Conservation (phyloP, 495 filamentous ascomycete genomes). For the Daldinia vernicosa region DNA sequence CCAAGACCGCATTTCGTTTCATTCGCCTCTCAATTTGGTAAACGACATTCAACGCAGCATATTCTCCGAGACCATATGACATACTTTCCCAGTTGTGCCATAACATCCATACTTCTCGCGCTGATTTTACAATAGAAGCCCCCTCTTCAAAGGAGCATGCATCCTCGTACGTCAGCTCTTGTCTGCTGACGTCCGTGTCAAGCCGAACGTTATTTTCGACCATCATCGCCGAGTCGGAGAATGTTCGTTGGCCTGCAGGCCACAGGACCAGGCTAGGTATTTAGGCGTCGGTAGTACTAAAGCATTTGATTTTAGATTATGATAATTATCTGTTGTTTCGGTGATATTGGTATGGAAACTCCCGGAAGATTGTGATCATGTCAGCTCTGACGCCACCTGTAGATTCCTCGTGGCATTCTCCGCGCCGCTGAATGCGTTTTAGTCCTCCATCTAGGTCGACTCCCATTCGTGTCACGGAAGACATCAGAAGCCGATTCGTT, state of each 20-base stretch:
- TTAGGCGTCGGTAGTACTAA: conserved; percentile 42
- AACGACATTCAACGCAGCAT: conserved; percentile 26
- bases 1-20: background rate
- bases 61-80: conserved; percentile 7
- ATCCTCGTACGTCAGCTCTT: conserved; percentile 17
- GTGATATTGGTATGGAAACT: conserved; percentile 38
- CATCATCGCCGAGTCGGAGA: conserved; percentile 18
- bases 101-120: conserved; percentile 33
- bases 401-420: conserved; percentile 19
- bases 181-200: conserved; percentile 18
- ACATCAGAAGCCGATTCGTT: background rate
- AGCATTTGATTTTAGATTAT: conserved; percentile 35
- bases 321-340: conserved; percentile 16
- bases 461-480: conserved; percentile 2
- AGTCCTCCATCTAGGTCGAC: conserved; percentile 2
- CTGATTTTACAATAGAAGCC: conserved; percentile 44
- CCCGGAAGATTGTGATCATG: conserved; percentile 31
- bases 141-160: conserved; percentile 23
- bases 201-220: conserved; percentile 16
- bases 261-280: conserved; percentile 31
- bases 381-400: conserved; percentile 39
- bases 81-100: conserved; percentile 14
- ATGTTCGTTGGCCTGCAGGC: conserved; percentile 24
- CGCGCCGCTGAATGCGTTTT: conserved; percentile 3
- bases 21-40: conserved; percentile 26